Percentiles rank a stretch among this genome's conserved stretches.
Conservation (phyloP, 108 stramenopile species). For the Chaetoceros tenuissimus region DNA sequence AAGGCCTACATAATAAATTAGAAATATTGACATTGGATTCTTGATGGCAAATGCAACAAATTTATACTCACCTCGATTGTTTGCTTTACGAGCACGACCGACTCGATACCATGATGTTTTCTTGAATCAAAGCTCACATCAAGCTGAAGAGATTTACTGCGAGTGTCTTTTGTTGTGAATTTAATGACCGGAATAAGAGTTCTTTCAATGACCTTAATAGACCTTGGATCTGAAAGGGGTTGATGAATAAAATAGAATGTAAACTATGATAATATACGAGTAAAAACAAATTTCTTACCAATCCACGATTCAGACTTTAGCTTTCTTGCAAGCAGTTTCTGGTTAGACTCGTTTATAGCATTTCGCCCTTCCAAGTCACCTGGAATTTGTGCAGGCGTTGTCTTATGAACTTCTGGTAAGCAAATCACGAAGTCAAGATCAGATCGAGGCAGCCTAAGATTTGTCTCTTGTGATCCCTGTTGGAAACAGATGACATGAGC, state of each 20-base stretch:
- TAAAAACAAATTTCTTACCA: constrained; percentile 15
- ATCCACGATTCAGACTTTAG: constrained; percentile 83
- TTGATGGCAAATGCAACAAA: neutral
- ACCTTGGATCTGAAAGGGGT: constrained; percentile 43
- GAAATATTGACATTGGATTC: neutral
- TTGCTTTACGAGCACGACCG: constrained; percentile 50
- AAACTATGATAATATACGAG: neutral
- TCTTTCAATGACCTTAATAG: constrained; percentile 75
- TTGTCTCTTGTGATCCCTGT: constrained; percentile 86
- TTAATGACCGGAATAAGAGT: constrained; percentile 79
- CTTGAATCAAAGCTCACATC: constrained; percentile 78
- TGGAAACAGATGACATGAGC: constrained; percentile 23
- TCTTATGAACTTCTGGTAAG: constrained; percentile 87
- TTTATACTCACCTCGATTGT: constrained; percentile 13
- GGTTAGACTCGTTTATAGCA: constrained; percentile 89
- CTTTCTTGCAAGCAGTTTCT: constrained; percentile 83
- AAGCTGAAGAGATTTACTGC: constrained; percentile 53
- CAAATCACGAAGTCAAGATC: constrained; percentile 93
- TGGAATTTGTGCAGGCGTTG: constrained; percentile 79
- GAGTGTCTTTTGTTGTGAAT: constrained; percentile 75
- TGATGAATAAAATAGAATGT: neutral
- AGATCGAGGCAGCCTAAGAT: constrained; percentile 76
- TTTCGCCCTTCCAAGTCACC: constrained; percentile 92
- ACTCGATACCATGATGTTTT: constrained; percentile 74
- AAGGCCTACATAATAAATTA: constrained; percentile 38